These are phyloP conservation scores for Elongisporangium undulatum DNA, from an alignment of 352 stramenopile species.

Conservation along the genomic window DNA sequence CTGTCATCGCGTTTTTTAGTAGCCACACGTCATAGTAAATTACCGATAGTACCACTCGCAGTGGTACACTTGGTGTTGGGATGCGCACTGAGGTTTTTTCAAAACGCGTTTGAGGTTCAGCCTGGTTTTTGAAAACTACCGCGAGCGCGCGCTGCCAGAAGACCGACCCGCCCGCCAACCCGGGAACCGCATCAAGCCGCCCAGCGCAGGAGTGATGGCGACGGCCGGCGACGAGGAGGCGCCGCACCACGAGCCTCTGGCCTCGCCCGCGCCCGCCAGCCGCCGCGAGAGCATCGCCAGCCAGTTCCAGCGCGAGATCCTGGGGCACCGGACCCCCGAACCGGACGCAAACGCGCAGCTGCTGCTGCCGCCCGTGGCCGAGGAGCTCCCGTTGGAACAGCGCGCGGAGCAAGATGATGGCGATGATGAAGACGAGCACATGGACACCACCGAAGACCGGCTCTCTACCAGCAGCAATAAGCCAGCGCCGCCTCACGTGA, in stretches of 20 bases:
- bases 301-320: constrained; percentile 61
- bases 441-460: not conserved
- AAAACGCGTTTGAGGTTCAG: not conserved
- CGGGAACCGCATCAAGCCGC: not conserved
- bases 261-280: constrained; percentile 12
- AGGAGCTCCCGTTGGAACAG: not conserved
- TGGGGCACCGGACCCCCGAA: constrained; percentile 17
- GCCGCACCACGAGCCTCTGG: constrained; percentile 27
- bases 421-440: constrained; percentile 1
- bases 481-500: not conserved
- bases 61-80: not conserved
- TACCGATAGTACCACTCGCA: not conserved
- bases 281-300: constrained; percentile 45
- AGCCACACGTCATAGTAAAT: not conserved
- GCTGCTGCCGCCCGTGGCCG: not conserved
- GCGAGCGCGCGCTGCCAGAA: not conserved
- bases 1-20: not conserved
- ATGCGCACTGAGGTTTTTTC: not conserved
- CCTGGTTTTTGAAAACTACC: not conserved
- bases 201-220: not conserved
- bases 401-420: not conserved
- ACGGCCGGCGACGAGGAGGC: constrained; percentile 11
- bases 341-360: not conserved
- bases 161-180: not conserved
- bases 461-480: not conserved